Percentiles rank a stretch among this genome's conserved stretches.
Evolutionary conservation across 1,139 yeast species (phyloP).

Genomic region (Diutina ranongensis): DNA sequence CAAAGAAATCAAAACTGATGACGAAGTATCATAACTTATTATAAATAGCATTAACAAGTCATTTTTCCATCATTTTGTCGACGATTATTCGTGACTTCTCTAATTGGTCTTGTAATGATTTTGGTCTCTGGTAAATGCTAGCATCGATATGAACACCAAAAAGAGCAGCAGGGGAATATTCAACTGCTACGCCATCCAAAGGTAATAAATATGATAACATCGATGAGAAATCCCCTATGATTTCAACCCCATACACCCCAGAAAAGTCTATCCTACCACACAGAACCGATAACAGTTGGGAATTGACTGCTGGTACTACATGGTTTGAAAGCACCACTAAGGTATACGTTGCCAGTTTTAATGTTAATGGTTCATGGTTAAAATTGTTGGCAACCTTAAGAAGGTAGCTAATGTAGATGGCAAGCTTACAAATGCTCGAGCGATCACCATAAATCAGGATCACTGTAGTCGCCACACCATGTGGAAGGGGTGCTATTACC

Average conservation of each 20-base stretch:
- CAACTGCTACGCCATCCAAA: not conserved
- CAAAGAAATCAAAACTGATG: not conserved
- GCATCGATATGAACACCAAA: slow-evolving; percentile 4
- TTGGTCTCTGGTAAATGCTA: not conserved
- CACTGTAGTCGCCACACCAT: not conserved
- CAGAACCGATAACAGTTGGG: not conserved
- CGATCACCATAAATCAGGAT: not conserved
- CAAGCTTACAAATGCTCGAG: not conserved
- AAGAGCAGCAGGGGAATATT: not conserved
- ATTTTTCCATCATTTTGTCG: not conserved
- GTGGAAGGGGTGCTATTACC: not conserved
- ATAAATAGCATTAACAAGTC: not conserved
- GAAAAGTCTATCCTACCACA: not conserved
- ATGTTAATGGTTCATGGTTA: not conserved
- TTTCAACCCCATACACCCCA: not conserved
- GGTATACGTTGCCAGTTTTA: not conserved
- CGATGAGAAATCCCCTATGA: not conserved
- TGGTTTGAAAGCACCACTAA: not conserved
- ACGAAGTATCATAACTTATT: not conserved
- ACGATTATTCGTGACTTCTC: not conserved
- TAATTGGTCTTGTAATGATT: not conserved
- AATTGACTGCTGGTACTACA: not conserved
- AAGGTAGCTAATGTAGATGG: not conserved
- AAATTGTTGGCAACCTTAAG: not conserved
- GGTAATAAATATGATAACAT: not conserved